phyloP scores from a whole-genome alignment of 305 asterid species.

The Withania somnifera region DNA sequence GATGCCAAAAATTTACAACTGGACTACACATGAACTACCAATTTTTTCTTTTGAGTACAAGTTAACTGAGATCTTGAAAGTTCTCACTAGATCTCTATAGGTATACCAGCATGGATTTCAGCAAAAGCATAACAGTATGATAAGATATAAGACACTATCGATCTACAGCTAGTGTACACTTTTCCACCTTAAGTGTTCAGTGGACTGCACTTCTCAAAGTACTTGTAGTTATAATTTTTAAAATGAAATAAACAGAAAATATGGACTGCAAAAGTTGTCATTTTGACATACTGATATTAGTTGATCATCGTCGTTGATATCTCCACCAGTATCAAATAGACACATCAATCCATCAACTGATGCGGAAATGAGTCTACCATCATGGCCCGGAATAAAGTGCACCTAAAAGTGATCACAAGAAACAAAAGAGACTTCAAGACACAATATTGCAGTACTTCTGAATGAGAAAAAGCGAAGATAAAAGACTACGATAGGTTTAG shows the following conservation, averaged over 20 bases:
- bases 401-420: slow-evolving; percentile 40
- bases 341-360: slow-evolving; percentile 97
- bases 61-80: background rate
- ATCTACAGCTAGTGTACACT: background rate
- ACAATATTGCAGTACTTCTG: background rate
- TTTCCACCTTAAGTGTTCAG: background rate
- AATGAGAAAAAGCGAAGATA: background rate
- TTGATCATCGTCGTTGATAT: slow-evolving; percentile 79
- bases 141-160: background rate
- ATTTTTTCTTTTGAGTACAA: background rate
- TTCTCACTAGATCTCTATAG: background rate
- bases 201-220: background rate
- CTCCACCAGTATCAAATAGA: slow-evolving; percentile 73
- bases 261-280: background rate
- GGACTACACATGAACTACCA: background rate
- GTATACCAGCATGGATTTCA: background rate
- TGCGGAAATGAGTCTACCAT: slow-evolving; percentile 66
- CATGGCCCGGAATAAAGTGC: slow-evolving; percentile 71
- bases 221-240: background rate
- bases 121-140: background rate
- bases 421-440: background rate
- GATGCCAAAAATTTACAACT: background rate
- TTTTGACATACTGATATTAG: slow-evolving; percentile 57
- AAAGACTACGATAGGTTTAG: background rate
- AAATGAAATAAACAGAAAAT: background rate